Conservation (phyloP, 495 filamentous ascomycete genomes). For the Xylaria castorea region DNA sequence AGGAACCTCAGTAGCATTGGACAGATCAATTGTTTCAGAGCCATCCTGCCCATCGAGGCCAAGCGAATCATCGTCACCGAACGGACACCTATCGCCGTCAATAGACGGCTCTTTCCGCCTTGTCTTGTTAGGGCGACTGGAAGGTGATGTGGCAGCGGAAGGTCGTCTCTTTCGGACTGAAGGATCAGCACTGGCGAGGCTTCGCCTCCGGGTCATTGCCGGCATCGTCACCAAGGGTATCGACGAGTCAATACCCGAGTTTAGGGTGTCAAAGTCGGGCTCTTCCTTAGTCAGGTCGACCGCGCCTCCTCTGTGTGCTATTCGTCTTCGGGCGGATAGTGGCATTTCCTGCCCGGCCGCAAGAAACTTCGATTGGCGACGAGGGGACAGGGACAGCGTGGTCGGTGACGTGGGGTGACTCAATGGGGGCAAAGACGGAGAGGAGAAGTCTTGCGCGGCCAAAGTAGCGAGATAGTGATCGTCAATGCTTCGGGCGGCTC, state of each 20-base stretch:
- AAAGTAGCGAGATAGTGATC: constrained; percentile 40
- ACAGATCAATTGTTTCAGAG: constrained; percentile 66
- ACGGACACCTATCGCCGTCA: constrained; percentile 25
- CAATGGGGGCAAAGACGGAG: constrained; percentile 43
- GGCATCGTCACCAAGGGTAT: constrained; percentile 35
- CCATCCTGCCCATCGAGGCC: constrained; percentile 33
- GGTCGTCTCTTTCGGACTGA: constrained; percentile 37
- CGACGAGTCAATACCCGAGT: constrained; percentile 29
- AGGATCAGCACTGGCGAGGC: background rate
- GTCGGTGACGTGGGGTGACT: constrained; percentile 33
- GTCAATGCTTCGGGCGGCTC: constrained; percentile 31
- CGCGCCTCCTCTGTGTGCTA: constrained; percentile 26
- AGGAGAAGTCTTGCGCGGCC: constrained; percentile 44
- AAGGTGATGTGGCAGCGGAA: constrained; percentile 31
- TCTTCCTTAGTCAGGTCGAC: constrained; percentile 38
- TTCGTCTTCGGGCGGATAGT: constrained; percentile 11
- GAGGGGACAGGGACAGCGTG: constrained; percentile 28
- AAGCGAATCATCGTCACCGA: constrained; percentile 44
- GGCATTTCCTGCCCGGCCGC: constrained; percentile 34
- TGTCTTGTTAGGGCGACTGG: constrained; percentile 43
- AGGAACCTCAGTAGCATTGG: constrained; percentile 59
- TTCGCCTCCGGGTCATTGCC: constrained; percentile 28
- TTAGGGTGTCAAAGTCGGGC: constrained; percentile 21
- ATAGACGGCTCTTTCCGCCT: constrained; percentile 32
- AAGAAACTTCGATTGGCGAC: constrained; percentile 27